These are phyloP conservation scores for Fusarium sp. DNA, from an alignment of 2,329 filamentous ascomycete genomes.

Conservation along the genomic window DNA sequence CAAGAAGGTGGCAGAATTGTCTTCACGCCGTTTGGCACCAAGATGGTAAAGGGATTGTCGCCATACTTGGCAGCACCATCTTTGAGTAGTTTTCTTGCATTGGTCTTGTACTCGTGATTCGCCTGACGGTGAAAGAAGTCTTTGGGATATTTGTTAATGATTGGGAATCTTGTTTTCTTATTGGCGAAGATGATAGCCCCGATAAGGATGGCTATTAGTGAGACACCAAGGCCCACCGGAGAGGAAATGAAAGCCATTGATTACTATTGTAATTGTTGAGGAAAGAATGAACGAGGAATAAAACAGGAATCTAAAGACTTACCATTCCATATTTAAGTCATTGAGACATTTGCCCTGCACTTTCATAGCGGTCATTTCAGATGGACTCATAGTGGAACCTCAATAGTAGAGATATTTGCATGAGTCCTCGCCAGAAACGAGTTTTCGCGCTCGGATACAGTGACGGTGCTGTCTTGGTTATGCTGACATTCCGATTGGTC, in stretches of 20 bases:
- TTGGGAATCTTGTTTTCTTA: not conserved
- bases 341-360: not conserved
- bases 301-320: not conserved
- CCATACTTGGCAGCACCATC: not conserved
- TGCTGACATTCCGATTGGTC: not conserved
- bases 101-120: not conserved
- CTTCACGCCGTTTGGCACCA: not conserved
- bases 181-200: not conserved
- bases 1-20: not conserved
- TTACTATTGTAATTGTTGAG: fast-evolving
- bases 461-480: not conserved
- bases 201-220: not conserved
- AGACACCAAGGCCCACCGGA: not conserved
- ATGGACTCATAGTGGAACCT: not conserved
- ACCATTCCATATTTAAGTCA: fast-evolving
- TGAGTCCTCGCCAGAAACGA: not conserved
- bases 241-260: not conserved
- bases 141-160: not conserved
- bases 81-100: not conserved
- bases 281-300: fast-evolving
- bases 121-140: not conserved
- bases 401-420: not conserved
- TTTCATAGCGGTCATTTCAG: fast-evolving
- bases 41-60: not conserved
- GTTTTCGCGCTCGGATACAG: not conserved